Evolutionary conservation across 2,329 filamentous ascomycete genomes (phyloP).

Genomic region (Fusarium mexicanum): DNA sequence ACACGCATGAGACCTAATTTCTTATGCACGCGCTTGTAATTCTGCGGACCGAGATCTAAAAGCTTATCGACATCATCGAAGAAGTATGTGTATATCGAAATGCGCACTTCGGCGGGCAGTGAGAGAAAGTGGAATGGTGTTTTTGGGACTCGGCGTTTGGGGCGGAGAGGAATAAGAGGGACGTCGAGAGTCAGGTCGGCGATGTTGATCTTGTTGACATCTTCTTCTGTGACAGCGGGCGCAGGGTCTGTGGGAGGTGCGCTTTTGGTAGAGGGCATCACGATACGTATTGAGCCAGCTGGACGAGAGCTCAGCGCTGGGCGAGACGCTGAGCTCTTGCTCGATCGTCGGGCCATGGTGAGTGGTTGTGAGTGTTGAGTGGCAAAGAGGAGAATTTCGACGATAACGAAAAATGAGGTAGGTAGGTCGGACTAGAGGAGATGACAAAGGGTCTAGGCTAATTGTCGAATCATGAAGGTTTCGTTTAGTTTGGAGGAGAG

Average conservation of each 20-base stretch:
- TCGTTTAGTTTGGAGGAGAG: constrained; percentile 40
- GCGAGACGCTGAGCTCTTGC: constrained; percentile 33
- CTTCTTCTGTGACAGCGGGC: constrained; percentile 54
- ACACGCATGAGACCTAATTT: constrained; percentile 69
- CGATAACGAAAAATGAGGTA: not conserved
- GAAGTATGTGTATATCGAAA: constrained; percentile 73
- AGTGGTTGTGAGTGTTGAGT: not conserved
- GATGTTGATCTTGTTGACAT: constrained; percentile 53
- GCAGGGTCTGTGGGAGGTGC: constrained; percentile 42
- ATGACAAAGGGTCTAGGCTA: not conserved
- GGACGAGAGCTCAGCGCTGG: constrained; percentile 15
- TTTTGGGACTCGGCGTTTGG: constrained; percentile 47
- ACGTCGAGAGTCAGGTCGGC: constrained; percentile 56
- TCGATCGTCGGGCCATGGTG: constrained; percentile 39
- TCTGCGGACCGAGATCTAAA: constrained; percentile 73
- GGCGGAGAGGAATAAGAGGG: constrained; percentile 44
- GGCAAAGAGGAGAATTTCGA: constrained; percentile 27
- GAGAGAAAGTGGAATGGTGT: constrained; percentile 71
- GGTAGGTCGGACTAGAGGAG: not conserved
- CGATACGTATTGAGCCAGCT: constrained; percentile 35
- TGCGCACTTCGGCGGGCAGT: constrained; percentile 74
- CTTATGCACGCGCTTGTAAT: constrained; percentile 69
- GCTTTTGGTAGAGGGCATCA: constrained; percentile 14
- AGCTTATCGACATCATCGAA: constrained; percentile 64
- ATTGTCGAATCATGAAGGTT: not conserved